These are phyloP conservation scores for Alternaria gansuensis DNA, from an alignment of 2,329 filamentous ascomycete genomes.

Conservation along the genomic window DNA sequence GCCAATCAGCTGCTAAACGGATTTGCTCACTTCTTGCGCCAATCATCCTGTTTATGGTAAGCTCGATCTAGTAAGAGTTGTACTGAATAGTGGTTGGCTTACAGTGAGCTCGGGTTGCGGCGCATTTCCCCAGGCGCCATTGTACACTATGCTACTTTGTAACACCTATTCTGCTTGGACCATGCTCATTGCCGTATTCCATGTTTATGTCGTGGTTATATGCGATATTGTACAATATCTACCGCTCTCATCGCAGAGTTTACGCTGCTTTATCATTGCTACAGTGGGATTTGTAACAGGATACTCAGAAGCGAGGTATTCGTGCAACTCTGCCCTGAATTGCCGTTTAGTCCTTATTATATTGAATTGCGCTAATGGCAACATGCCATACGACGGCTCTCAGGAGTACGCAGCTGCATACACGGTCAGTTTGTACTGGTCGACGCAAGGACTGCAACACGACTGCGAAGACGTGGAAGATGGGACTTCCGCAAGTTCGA, in stretches of 20 bases:
- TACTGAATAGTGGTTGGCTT: neutral
- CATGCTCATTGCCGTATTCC: neutral
- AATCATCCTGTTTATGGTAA: neutral
- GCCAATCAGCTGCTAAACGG: neutral
- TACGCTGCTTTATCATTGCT: neutral
- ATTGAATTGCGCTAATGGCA: neutral
- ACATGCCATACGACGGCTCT: neutral
- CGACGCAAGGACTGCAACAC: neutral
- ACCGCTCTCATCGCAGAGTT: neutral
- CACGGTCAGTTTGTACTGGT: neutral
- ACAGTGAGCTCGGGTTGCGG: neutral
- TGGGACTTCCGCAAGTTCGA: neutral
- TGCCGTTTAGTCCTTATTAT: neutral
- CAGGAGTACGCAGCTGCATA: neutral
- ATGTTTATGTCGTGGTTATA: neutral
- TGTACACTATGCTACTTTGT: neutral
- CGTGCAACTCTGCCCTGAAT: neutral
- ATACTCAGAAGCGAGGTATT: neutral
- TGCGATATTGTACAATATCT: neutral
- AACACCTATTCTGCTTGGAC: neutral
- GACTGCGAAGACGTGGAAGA: neutral
- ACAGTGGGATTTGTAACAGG: neutral
- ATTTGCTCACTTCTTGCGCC: neutral
- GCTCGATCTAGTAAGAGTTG: neutral
- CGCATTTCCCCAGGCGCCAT: neutral